Base-by-base conservation (phyloP, 352 stramenopile species). In the Pythium diclinum region DNA sequence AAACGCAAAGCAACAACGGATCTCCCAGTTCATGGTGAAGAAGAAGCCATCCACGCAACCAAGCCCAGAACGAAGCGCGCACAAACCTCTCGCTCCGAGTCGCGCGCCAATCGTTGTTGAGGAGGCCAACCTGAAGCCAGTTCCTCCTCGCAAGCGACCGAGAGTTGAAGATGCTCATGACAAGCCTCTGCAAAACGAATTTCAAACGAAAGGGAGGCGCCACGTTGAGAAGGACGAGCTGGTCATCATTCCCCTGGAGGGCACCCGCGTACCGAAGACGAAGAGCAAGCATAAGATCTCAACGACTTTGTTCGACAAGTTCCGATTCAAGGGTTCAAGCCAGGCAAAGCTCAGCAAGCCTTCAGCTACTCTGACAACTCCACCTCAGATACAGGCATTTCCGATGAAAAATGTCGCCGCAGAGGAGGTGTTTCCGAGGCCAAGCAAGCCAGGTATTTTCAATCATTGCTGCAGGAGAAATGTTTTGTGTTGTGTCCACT, bases 1-100 rank as follows among this genome's bases (percentile, higher is more conserved):
- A 19, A 65, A 59, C 4, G 48, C 28, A 28, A 67, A 63, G 33
- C 66, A 72, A 21, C 66, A 72, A 53, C 13, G 55, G 8, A 68
- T 72, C 6, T 30, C 36, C 1, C 33, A 33, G 34, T 71, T 58
- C 46, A 58, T 71, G 65, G 34, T 49, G 17, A 65, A 71, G 36
- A 62, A 48, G n/a, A 64, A 60, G 17, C 16, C 7, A 17, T 28
- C 19, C 7, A 36, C 21, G 59, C 30, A 56, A 6, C 23, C 30
- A 25, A 16, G n/a, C 10, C n/a, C 25, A 6, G 5, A 19, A 33
- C 38, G 11, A 19, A 57, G 17, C 32, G 38, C 10, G 3, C 17
- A 11, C 10, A 19, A 19, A 17, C 19, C 25, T 46, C 13, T 25
- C 0, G 25, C 32, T 19, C 33, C 38, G 23, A 58, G 17, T 30